Evolutionary conservation across 768 basidiomycete species (phyloP), one percentile per base, ranked within the genome.

Genomic region (Boletus tomentosulus): DNA sequence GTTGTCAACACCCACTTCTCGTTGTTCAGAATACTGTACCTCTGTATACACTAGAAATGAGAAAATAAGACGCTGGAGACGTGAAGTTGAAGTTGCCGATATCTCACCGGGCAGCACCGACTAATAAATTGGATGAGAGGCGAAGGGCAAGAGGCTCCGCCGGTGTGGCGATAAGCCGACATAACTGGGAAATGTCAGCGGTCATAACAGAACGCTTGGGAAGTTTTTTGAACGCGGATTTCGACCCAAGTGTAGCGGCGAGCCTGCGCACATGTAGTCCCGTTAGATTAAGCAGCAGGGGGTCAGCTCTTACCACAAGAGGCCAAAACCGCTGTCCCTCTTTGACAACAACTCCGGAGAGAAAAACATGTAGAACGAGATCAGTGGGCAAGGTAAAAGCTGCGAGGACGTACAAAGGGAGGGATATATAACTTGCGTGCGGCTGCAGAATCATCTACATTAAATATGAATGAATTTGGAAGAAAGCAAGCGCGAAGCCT

Each of bases 191-290:
- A 44, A 96, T 92, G 68, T 96, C 86, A 34, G 92, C 90, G 3
- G 82, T 85, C 61, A 91, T 74, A n/a, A 95, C 86, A 50, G 89
- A 89, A 58, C 86, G 83, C 67, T 82, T 86, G 3, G 91, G 86
- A 4, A 96, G 74, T 63, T 87, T 92, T 64, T 82, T 90, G 71
- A 92, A 89, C 13, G 83, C 81, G n/a, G 89, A 88, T 71, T 86
- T 88, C 8, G 92, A 85, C 39, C 93, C 93, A 24, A 95, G 75
- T 1, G 93, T 96, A 2, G 93, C 92, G 8, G 91, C 91, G 24
- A 96, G 83, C 93, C 93, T 96, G 54, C 30, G 46, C 56, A 55
- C 54, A 37, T 4, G 42, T 68, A 38, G 65, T 56, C 46, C 35
- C 28, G 19, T 34, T 27, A 11, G 24, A 22, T 15, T 25, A 41